A percentile compares a stretch with the other conserved stretches of the same genome.
Evolutionary conservation across 2,329 filamentous ascomycete species (phyloP).

Genomic region (Lasiodiplodia sp.): DNA sequence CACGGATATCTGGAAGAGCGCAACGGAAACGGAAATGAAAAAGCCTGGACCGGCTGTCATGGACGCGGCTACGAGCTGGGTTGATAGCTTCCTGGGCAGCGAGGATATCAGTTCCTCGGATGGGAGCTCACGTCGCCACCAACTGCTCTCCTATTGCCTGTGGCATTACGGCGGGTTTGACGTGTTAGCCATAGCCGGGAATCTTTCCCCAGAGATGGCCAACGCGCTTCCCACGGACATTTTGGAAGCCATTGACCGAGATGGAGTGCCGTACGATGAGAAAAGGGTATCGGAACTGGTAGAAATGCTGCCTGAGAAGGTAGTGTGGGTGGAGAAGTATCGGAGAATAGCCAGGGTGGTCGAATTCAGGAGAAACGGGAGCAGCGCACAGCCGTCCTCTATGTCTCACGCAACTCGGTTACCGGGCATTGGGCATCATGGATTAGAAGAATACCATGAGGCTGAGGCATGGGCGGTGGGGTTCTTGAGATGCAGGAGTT

Average conservation of each 20-base stretch:
- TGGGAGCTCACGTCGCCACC: neutral
- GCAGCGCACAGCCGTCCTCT: too few species aligned
- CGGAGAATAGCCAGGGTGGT: neutral
- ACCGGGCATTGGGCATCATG: neutral
- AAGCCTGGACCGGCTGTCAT: neutral
- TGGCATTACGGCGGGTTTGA: neutral
- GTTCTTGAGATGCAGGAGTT: neutral
- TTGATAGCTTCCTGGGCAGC: neutral
- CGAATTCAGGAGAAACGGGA: neutral
- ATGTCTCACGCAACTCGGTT: too few species aligned
- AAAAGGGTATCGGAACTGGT: neutral
- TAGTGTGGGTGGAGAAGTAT: neutral
- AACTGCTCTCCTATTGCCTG: neutral
- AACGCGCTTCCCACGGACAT: neutral
- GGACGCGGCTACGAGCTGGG: neutral
- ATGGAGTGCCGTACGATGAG: neutral
- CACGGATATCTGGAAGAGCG: neutral
- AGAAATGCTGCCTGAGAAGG: neutral
- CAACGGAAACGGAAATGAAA: neutral
- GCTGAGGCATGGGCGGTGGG: neutral
- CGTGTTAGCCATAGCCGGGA: neutral
- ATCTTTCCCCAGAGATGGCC: neutral
- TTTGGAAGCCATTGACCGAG: neutral
- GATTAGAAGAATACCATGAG: neutral
- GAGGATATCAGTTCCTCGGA: neutral